A percentile compares a stretch with the other conserved stretches of the same genome.
Conservation (phyloP, 768 basidiomycete genomes). For the Lactifluus echinatus region DNA sequence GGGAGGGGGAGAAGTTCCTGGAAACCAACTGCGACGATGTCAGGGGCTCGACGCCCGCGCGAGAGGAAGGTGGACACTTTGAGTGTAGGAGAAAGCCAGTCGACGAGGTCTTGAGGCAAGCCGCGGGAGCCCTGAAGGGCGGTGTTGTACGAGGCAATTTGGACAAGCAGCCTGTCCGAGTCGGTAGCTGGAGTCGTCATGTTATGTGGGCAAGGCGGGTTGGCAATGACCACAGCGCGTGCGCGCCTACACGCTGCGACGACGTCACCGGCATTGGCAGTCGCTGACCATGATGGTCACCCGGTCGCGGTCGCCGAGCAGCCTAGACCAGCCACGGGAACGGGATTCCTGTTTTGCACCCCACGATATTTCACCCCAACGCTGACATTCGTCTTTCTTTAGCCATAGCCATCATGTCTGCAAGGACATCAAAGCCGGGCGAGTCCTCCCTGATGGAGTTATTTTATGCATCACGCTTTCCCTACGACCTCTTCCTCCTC, state of each 20-base stretch:
- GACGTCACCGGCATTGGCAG: too few species aligned
- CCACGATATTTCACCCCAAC: too few species aligned
- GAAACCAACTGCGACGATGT: constrained; percentile 85
- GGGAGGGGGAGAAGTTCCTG: constrained; percentile 90
- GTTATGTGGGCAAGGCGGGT: too few species aligned
- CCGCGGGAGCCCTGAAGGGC: constrained; percentile 73
- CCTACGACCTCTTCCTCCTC: constrained; percentile 65
- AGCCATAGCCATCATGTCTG: not conserved
- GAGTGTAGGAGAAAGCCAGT: constrained; percentile 83
- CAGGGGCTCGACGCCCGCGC: constrained; percentile 58
- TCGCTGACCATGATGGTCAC: not conserved
- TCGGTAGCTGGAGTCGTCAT: not conserved
- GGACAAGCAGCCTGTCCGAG: constrained; percentile 46
- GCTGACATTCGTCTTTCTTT: not conserved
- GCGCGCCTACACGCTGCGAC: not conserved
- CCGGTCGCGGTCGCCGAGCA: too few species aligned
- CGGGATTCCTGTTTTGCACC: not conserved
- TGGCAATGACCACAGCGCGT: not conserved
- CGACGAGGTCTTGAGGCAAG: constrained; percentile 77
- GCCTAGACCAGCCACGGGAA: not conserved
- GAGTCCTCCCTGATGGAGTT: not conserved
- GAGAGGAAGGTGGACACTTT: constrained; percentile 68
- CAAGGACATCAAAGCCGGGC: not conserved
- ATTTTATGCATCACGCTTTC: constrained; percentile 18
- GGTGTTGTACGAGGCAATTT: constrained; percentile 87